Percentiles rank a stretch among this genome's conserved stretches.
phyloP scores from a whole-genome alignment of 352 stramenopile genomes.

The Pythium graminicola region DNA sequence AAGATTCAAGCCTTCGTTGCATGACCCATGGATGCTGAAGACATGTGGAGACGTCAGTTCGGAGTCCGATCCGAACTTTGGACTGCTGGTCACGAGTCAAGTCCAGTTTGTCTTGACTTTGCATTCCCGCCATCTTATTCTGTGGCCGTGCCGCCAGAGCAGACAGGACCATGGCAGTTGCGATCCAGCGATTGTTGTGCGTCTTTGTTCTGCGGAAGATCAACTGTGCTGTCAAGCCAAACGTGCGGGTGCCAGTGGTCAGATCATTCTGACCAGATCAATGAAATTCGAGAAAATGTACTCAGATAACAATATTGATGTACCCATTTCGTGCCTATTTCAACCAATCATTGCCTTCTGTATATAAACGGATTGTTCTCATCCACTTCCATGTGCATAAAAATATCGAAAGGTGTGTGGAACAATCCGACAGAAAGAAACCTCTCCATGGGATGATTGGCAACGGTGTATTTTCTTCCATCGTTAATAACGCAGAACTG shows the following conservation, averaged over 20 bases:
- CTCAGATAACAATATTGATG: not conserved
- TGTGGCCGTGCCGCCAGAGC: too few relatives aligned
- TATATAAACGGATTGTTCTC: not conserved
- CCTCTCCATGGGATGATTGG: not conserved
- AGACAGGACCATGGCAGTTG: too few relatives aligned
- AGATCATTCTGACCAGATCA: conserved; percentile 7
- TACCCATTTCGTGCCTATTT: conserved; percentile 13
- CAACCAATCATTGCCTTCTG: conserved; percentile 1
- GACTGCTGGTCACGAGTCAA: conserved; percentile 3
- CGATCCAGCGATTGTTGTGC: too few relatives aligned
- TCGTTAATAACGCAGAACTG: not conserved
- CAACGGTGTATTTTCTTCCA: conserved; percentile 3
- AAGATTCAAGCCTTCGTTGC: too few relatives aligned
- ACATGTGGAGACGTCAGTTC: too few relatives aligned
- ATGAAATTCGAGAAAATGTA: conserved; percentile 1
- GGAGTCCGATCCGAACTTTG: too few relatives aligned
- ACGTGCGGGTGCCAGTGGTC: too few relatives aligned
- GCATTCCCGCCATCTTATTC: not conserved
- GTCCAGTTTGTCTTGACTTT: conserved; percentile 2
- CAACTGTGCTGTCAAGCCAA: too few relatives aligned
- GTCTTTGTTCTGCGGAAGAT: too few relatives aligned
- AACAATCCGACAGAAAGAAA: conserved; percentile 14
- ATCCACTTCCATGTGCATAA: conserved; percentile 2
- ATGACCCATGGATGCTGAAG: too few relatives aligned
- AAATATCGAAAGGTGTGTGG: conserved; percentile 8